Evolutionary conservation across 2,329 filamentous ascomycete species (phyloP), one percentile per base, ranked within the genome.

Genomic region (Trichoderma brevicompactum): DNA sequence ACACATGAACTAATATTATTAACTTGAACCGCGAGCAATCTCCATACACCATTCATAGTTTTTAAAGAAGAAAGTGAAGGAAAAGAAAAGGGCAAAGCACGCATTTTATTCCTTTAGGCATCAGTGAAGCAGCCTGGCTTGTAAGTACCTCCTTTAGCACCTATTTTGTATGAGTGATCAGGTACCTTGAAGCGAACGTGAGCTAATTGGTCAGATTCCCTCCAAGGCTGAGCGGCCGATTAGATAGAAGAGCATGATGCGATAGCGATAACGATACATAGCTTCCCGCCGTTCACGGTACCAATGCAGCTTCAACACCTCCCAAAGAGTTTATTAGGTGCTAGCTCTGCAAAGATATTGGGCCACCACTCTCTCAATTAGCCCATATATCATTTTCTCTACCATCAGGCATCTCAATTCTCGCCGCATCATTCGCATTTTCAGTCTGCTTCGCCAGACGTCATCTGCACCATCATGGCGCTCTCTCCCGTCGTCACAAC

Each of bases 401-500:
- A 5, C 9, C 41, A 56, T 10, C 17, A 12, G 13, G 2, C 2
- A 32, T 13, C 23, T 6, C 52, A 38, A 40, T 1, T 10, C 34
- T 40, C 12, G 6, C 13, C 23, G 23, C 5, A 28, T 28, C 23
- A 28, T 13, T 34, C 28, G 32, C 46, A 9, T 4, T 19, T 15
- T 49, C 23, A 7, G 48, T 40, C 36, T 2, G 15, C 36, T 13
- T 13, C 23, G 5, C 38, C 17, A 41, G 9, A 15, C 59, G 4
- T 28, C 59, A 12, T 7, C 41, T 2, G 15, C n/a, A n/a, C 55
- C 72, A 71, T 48, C 67, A 83, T 83, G 82, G 77, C 81, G 65
- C 74, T 79, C 69, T 84, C 82, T 13, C 82, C 82, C 13, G 77
- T 83, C 65, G 77, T 82, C 65, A 77, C 77, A 3, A 54, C 67